Evolutionary conservation across 108 stramenopile species (phyloP), one percentile per base, ranked within the genome.

Genomic region (Schizochytrium sp.): DNA sequence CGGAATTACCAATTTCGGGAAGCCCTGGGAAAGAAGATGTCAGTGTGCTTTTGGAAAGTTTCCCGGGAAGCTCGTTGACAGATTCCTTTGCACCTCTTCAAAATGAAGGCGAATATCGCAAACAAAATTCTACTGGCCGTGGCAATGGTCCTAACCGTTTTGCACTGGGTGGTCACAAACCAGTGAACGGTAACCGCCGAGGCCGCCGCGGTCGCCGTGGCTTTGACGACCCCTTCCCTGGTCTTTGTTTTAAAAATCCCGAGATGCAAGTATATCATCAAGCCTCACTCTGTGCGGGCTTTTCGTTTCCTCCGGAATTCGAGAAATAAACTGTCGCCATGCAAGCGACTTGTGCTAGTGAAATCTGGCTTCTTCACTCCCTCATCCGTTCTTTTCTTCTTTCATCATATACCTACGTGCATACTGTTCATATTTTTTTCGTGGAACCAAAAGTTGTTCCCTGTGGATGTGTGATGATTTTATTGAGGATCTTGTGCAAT

Each of bases 261-360:
- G 76, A 83, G 47, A 12, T 49, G 53, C 50, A 83, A 13, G 53
- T 83, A 5, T 55, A 55, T 53, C 50, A 50, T 55, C 50, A 83
- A n/a, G 76, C 76, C 7, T 10, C 76, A n/a, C 76, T 49, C 10
- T 83, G 76, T 28, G 76, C 76, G 5, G 76, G 76, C 45, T 83
- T 83, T 28, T 55, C 76, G 10, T 83, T 83, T 28, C 76, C 76
- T 10, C 76, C 76, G 15, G 50, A 83, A 53, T 53, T 44, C 8
- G 42, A 44, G 5, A 69, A 69, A 38, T 69, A 44, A 69, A 28
- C 28, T 28, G 28, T 28, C 28, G 28, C 28, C 28, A 28, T 28
- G 28, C 28, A 28, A 28, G 28, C 28, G 28, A 28, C 28, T 28
- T 28, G 28, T 28, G 28, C 28, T 28, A 28, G 28, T 28, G 28